Conservation (phyloP, 305 asterid genomes). For the Solanum hybrid region DNA sequence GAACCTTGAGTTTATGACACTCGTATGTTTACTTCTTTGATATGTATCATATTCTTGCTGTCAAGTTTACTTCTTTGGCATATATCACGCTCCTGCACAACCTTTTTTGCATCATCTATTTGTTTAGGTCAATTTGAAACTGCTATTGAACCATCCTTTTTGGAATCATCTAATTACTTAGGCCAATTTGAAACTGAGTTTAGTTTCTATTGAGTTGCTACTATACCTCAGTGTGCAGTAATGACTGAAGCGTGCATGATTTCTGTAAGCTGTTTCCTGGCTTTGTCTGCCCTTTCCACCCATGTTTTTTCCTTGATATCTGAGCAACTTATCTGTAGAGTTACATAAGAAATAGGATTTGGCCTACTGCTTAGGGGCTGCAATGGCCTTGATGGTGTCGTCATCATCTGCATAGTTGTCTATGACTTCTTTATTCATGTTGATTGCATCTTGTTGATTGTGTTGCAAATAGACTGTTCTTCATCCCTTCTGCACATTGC, state of each 20-base stretch:
- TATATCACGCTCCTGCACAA: background rate
- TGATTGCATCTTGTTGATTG: background rate
- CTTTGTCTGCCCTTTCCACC: background rate
- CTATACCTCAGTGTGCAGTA: background rate
- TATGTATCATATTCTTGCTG: background rate
- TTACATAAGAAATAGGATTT: background rate
- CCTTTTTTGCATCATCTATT: background rate
- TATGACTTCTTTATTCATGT: background rate
- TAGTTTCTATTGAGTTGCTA: background rate
- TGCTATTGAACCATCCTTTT: background rate
- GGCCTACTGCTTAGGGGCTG: background rate
- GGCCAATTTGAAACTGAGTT: background rate
- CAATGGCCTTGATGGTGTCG: background rate
- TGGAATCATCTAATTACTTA: background rate
- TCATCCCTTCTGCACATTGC: background rate
- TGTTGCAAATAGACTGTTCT: background rate
- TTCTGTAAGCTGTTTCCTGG: background rate
- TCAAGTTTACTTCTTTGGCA: background rate
- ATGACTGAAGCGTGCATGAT: background rate
- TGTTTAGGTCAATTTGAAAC: background rate
- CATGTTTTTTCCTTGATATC: background rate
- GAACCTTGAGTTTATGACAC: background rate
- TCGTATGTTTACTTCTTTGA: background rate
- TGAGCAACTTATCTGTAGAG: background rate
- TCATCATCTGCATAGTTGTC: background rate